Evolutionary conservation across 108 stramenopile genomes (phyloP), one percentile per base, ranked within the genome.

Genomic region (Nannochloropsis oceanica): DNA sequence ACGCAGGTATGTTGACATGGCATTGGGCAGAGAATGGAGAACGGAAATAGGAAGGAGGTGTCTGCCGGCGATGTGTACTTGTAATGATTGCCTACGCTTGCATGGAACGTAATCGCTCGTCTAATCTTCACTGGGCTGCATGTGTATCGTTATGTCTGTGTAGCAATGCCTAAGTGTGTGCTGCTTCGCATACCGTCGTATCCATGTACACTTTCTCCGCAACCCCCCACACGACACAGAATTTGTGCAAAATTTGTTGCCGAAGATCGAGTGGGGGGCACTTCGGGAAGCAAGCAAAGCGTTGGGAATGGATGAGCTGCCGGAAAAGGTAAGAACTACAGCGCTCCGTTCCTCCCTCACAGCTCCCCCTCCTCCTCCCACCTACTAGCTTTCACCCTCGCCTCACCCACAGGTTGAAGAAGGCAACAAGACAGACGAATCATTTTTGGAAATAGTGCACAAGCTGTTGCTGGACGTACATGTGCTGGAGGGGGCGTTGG

Each of bases 401-500:
- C 8, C 59, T 26, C 18, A 73, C 34, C 27, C 18, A 8, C 44
- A 42, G 25, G 34, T 86, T 11, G 81, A 84, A 5, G 84, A 73
- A 10, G 82, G 13, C 8, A 24, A 24, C 25, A 26, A 42, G 25
- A 43, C 22, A 22, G 84, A 88, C 27, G 88, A 83, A 24, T 73
- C 43, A 42, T 90, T 90, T 79, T 42, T 90, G 79, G 14, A 82
- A 44, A 27, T 42, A 25, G 80, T 91, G 14, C 88, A 91, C 79
- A 46, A 81, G 42, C 44, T 89, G 8, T 11, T 91, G 43, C 34
- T 91, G 24, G 90, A 96, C 86, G 89, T 97, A 14, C 96, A 96
- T 85, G 92, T 98, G n/a, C 80, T 94, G 44, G 94, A 96, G 27
- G 97, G 96, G 25, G 80, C 84, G 44, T 90, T 98, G 82, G 84